Percentiles rank a stretch among this genome's conserved stretches.
phyloP scores from a whole-genome alignment of 2,329 filamentous ascomycete genomes.

The Paraphoma sp. region DNA sequence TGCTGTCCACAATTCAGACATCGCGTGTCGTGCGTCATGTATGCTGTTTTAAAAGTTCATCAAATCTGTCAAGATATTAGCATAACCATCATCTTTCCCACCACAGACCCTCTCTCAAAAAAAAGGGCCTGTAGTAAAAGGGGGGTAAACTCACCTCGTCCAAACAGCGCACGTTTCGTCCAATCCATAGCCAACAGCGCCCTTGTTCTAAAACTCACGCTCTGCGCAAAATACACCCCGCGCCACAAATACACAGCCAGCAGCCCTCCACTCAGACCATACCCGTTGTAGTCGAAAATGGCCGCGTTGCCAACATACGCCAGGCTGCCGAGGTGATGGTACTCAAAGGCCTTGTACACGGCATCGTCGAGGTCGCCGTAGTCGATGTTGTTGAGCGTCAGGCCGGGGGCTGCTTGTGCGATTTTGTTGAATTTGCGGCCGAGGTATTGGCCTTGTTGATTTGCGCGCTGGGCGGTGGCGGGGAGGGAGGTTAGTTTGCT shows the following conservation, averaged over 20 bases:
- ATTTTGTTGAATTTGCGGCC: conserved; percentile 94
- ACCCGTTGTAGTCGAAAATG: conserved; percentile 86
- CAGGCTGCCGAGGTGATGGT: conserved; percentile 86
- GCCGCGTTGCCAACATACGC: conserved; percentile 97
- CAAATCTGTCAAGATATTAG: conserved; percentile 19
- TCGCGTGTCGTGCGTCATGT: too few species aligned
- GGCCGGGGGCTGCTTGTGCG: conserved; percentile 75
- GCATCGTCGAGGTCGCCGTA: conserved; percentile 92
- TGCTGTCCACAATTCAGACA: too few species aligned
- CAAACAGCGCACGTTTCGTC: conserved; percentile 95
- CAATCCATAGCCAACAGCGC: conserved; percentile 96
- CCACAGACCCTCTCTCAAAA: too few species aligned
- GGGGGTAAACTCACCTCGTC: conserved; percentile 73
- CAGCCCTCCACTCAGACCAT: conserved; percentile 80
- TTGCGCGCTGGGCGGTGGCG: conserved; percentile 92
- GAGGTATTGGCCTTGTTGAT: conserved; percentile 94
- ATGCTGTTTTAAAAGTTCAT: conserved; percentile 24
- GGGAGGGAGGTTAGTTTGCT: conserved; percentile 92
- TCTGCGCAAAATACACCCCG: conserved; percentile 96
- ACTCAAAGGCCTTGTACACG: conserved; percentile 93
- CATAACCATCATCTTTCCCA: neutral
- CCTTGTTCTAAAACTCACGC: conserved; percentile 89
- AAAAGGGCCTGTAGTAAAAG: neutral
- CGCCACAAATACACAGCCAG: conserved; percentile 96
- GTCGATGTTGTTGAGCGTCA: conserved; percentile 79